Conservation (phyloP, 169 alveolate species). For the Cryptosporidium sp. region DNA sequence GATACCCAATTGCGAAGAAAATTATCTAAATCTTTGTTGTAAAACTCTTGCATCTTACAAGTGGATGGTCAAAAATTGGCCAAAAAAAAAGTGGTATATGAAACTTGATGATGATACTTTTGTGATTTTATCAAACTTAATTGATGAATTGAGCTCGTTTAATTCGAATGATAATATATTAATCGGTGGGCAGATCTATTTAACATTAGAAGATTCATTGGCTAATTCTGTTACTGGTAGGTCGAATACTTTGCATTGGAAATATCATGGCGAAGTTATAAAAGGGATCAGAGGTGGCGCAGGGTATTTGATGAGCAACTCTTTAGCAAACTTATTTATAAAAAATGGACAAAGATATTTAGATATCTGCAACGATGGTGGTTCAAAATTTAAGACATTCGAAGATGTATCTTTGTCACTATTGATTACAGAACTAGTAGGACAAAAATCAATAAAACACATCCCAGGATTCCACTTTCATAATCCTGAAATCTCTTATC, state of each 20-base stretch:
- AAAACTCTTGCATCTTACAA: slow-evolving; percentile 66
- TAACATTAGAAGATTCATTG: slow-evolving; percentile 60
- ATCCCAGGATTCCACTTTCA: slow-evolving; percentile 73
- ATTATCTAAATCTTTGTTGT: slow-evolving; percentile 60
- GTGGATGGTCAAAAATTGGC: slow-evolving; percentile 72
- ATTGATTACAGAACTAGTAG: slow-evolving; percentile 62
- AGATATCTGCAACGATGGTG: slow-evolving; percentile 69
- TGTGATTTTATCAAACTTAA: slow-evolving; percentile 27
- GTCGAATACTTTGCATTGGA: slow-evolving; percentile 53
- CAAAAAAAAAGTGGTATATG: slow-evolving; percentile 75
- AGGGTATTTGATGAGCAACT: slow-evolving; percentile 59
- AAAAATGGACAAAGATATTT: slow-evolving; percentile 67
- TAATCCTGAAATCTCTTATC: slow-evolving; percentile 60
- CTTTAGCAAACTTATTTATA: slow-evolving; percentile 55
- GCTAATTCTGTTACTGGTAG: slow-evolving; percentile 23
- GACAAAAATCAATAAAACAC: slow-evolving; percentile 64
- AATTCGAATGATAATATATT: slow-evolving; percentile 16
- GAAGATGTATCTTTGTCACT: slow-evolving; percentile 61
- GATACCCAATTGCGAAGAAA: slow-evolving; percentile 64
- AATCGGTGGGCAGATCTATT: slow-evolving; percentile 69
- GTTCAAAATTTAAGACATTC: slow-evolving; percentile 55
- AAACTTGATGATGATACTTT: slow-evolving; percentile 74
- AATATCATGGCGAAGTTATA: slow-evolving; percentile 65
- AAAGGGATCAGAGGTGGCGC: slow-evolving; percentile 76
- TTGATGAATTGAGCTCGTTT: slow-evolving; percentile 48